A percentile compares a stretch with the other conserved stretches of the same genome.
These are phyloP conservation scores for Corylus americana DNA, from an alignment of 306 rosid genomes.

Conservation along the genomic window DNA sequence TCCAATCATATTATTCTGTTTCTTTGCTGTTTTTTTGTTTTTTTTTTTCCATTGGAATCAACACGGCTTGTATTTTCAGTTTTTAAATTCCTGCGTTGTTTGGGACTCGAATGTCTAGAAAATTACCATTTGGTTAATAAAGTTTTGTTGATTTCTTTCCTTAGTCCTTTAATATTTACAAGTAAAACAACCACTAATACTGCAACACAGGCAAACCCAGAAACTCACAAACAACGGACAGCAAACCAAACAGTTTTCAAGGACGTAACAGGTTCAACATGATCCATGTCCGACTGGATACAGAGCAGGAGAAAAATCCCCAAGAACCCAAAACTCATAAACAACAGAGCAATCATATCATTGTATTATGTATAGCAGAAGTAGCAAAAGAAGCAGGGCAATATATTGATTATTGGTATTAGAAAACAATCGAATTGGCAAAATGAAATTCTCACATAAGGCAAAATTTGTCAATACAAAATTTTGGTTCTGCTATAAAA, in stretches of 20 bases:
- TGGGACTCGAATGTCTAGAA: not conserved
- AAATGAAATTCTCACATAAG: not conserved
- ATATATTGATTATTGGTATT: not conserved
- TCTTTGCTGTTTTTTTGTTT: not conserved
- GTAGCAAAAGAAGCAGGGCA: not conserved
- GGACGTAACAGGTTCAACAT: not conserved
- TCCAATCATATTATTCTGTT: not conserved
- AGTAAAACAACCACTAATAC: too few species aligned
- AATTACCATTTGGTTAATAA: not conserved
- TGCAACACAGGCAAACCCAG: not conserved
- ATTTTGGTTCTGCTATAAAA: not conserved
- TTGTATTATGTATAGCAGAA: too few species aligned
- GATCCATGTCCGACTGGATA: not conserved
- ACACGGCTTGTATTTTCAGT: not conserved
- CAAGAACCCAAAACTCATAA: not conserved
- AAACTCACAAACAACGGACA: not conserved
- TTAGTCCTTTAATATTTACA: too few species aligned
- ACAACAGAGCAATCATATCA: not conserved
- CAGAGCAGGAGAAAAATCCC: not conserved
- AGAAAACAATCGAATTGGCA: not conserved
- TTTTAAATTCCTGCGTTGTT: not conserved
- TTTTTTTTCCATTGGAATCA: not conserved
- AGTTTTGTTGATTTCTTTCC: not conserved
- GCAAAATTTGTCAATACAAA: constrained; percentile 8
- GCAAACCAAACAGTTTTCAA: not conserved